Percentiles rank a stretch among this genome's conserved stretches.
Conservation (phyloP, 2,329 filamentous ascomycete genomes). For the Pseudogymnoascus sp. region DNA sequence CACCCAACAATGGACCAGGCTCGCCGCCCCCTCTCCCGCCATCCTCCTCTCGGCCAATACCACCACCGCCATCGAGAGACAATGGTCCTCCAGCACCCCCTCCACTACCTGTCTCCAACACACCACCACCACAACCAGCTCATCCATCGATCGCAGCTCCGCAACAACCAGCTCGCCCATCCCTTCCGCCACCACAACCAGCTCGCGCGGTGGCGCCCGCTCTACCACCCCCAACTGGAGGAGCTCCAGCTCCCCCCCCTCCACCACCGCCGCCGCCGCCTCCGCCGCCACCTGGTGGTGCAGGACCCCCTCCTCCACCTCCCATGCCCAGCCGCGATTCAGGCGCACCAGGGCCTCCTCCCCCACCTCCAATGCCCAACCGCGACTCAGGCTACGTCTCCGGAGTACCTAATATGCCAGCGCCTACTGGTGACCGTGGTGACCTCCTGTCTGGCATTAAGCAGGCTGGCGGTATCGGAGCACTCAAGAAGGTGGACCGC, state of each 20-base stretch:
- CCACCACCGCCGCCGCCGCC: conserved; percentile 33
- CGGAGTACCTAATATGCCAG: conserved; percentile 41
- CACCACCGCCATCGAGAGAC: conserved; percentile 41
- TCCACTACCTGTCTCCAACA: conserved; percentile 17
- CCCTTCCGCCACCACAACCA: conserved; percentile 32
- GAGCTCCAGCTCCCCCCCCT: conserved; percentile 25
- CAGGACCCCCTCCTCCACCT: conserved; percentile 30
- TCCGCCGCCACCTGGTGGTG: conserved; percentile 28
- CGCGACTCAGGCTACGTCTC: conserved; percentile 52
- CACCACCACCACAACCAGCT: conserved; percentile 28
- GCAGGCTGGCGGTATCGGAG: conserved; percentile 56
- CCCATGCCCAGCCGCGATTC: conserved; percentile 33
- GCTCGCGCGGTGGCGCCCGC: conserved; percentile 28
- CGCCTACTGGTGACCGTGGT: conserved; percentile 41
- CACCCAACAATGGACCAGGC: conserved; percentile 38
- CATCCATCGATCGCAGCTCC: conserved; percentile 29
- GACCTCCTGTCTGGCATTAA: conserved; percentile 67
- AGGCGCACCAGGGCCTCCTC: conserved; percentile 43
- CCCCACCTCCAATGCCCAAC: conserved; percentile 46
- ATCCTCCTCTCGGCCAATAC: conserved; percentile 43
- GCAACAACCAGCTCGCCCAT: conserved; percentile 25
- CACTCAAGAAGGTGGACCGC: conserved; percentile 70
- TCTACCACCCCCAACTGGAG: conserved; percentile 32
- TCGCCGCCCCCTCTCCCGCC: conserved; percentile 47
- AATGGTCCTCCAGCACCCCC: conserved; percentile 25